Conservation (phyloP, 495 filamentous ascomycete genomes). For the Opeltia flavorubescens region DNA sequence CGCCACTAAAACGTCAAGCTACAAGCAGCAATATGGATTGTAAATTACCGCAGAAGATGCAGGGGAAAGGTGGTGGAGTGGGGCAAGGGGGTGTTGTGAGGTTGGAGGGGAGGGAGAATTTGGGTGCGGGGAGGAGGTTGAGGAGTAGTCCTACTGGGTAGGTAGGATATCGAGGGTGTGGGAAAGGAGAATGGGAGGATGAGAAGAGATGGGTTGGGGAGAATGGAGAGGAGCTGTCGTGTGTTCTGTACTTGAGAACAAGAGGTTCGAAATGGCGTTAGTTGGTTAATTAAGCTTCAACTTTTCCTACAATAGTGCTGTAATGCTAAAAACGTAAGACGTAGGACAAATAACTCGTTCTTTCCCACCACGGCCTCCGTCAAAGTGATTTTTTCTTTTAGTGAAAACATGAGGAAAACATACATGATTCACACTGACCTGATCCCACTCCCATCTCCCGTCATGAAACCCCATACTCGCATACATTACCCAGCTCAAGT, state of each 20-base stretch:
- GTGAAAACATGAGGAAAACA: too few relatives aligned
- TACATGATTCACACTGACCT: too few relatives aligned
- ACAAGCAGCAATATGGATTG: constrained; percentile 13
- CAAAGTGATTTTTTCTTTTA: too few relatives aligned
- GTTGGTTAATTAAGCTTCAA: too few relatives aligned
- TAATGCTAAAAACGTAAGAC: too few relatives aligned
- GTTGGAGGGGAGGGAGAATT: constrained; percentile 16
- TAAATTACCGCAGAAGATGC: constrained; percentile 16
- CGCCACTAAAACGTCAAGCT: constrained; percentile 16
- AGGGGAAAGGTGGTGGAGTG: constrained; percentile 2
- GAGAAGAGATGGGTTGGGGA: not conserved
- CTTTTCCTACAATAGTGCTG: too few relatives aligned
- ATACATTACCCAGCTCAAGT: too few relatives aligned
- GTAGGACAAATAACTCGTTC: too few relatives aligned
- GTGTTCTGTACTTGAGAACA: not conserved
- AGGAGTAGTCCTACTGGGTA: constrained; percentile 15
- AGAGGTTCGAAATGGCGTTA: too few relatives aligned
- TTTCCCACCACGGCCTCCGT: too few relatives aligned
- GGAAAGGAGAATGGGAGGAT: not conserved
- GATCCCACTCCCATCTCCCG: too few relatives aligned
- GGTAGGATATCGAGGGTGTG: not conserved
- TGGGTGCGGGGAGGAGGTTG: constrained; percentile 15
- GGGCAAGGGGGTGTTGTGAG: constrained; percentile 5
- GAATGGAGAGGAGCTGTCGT: not conserved
- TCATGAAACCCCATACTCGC: too few relatives aligned